Evolutionary conservation across 2,329 filamentous ascomycete genomes (phyloP), one percentile per base, ranked within the genome.

Genomic region (Aspergillus tanneri): DNA sequence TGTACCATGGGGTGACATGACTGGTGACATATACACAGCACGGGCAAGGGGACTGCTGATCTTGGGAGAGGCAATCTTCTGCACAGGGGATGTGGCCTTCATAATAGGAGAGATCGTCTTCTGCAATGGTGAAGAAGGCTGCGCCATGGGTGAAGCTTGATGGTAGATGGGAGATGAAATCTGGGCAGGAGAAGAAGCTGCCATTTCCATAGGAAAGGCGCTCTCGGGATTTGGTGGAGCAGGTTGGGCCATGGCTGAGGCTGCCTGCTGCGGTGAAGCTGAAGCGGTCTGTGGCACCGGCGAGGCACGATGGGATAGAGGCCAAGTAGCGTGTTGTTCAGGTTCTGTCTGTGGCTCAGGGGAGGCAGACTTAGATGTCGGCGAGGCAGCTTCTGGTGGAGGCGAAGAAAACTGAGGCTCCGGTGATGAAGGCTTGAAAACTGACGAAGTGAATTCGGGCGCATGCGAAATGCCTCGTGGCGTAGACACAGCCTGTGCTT

Each of bases 11-110:
- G 64, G 61, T 21, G 68, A 69, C 56, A 70, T 65, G 50, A 57
- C 55, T 18, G 68, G 65, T 35, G 68, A 67, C 36, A 61, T 62
- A 55, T 72, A 70, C n/a, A 62, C 57, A 5, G 34, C 22, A 44
- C 63, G 63, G 38, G 67, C 62, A 38, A 69, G 62, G 18, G 70
- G 70, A 40, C 64, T 70, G 60, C 62, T 62, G 43, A 65, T 54
- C 56, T 67, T 67, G 37, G 63, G 60, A 3, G 61, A 60, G 2
- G 49, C 43, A 16, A 49, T 19, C 35, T 46, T 58, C 24, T 57
- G 53, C 4, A 49, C 43, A 19, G 54, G 58, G 9, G 56, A 56
- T 18, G 39, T 43, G 23, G 40, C 7, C 27, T 41, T 54, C 43
- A 38, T 48, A 50, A 14, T 14, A 19, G 50, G 39, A 22, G 48